Evolutionary conservation across 208 protist genomes (phyloP).

Genomic region (Wallacemonas rigidus): DNA sequence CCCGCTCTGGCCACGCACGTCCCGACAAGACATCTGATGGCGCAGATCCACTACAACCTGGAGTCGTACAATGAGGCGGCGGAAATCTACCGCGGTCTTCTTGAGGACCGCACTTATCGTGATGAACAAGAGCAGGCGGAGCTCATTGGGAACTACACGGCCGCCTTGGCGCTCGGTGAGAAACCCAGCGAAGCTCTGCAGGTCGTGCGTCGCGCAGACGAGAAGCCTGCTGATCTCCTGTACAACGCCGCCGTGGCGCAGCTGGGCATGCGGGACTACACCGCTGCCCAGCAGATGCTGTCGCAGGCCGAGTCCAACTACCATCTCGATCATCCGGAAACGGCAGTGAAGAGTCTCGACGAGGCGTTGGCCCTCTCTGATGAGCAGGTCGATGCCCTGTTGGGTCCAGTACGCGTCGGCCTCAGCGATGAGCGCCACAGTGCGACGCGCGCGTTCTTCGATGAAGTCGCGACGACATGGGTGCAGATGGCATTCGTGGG

Average conservation of each 20-base stretch:
- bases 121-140: constrained; percentile 80
- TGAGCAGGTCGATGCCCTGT: constrained; percentile 30
- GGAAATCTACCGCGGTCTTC: constrained; percentile 58
- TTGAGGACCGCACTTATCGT: constrained; percentile 45
- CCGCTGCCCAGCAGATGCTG: constrained; percentile 53
- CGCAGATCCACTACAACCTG: constrained; percentile 84
- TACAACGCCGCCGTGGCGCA: constrained; percentile 82
- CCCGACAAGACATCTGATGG: constrained; percentile 69
- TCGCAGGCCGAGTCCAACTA: constrained; percentile 66
- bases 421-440: constrained; percentile 17
- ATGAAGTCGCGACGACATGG: constrained; percentile 79
- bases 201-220: constrained; percentile 57
- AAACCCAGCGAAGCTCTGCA: constrained; percentile 35
- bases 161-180: constrained; percentile 44
- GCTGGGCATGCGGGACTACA: constrained; percentile 58
- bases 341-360: constrained; percentile 45
- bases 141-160: constrained; percentile 75
- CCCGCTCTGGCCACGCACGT: constrained; percentile 28
- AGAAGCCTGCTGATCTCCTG: constrained; percentile 69
- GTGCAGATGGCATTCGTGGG: constrained; percentile 81
- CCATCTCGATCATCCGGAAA: constrained; percentile 45
- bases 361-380: constrained; percentile 43
- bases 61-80: constrained; percentile 75
- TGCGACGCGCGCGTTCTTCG: constrained; percentile 74
- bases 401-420: constrained; percentile 20